Base-by-base conservation (phyloP, 805 yeast genomes). In the Yarrowia porcina region DNA sequence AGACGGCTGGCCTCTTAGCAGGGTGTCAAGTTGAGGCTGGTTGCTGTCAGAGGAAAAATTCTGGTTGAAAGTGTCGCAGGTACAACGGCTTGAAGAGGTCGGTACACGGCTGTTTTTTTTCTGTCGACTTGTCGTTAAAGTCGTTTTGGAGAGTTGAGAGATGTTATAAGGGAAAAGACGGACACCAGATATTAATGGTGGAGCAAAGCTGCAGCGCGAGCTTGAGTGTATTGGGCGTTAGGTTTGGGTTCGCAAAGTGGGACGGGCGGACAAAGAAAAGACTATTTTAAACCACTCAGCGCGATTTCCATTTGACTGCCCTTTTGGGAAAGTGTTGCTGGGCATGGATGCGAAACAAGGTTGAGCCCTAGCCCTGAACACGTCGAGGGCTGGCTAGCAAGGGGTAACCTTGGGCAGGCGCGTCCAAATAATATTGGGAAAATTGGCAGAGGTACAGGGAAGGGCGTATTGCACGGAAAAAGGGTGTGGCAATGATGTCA, bases 291-390 rank as follows among this genome's bases (percentile, higher is more conserved):
- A 23, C 57, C 39, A 20, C 61, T 38, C 44, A 38, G 35, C 61
- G 39, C 61, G 61, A 41, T 30, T 56, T 41, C 49, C 61, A 56
- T 56, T 39, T 35, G 23, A 28, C 28, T 56, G 7, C 61, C 61
- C n/a, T 20, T 7, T 39, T 39, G 39, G 61, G 61, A 25, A 36
- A 27, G 36, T 20, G 25, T 23, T 33, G 57, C 52, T 28, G 27
- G 17, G 13, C 18, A n/a, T 8, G 27, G 12, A 4, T 5, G 10
- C 15, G 2, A 21, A n/a, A 23, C 18, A 17, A 30, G 32, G 12
- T n/a, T 18, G 10, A 15, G 10, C 21, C 44, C 27, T 13, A 39
- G 21, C 45, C 45, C 45, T 15, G 18, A 18, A 21, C 56, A 49
- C 56, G 56, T 49, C 56, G 30, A 32, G 8, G 56, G 56, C 56